These are phyloP conservation scores for Ceratocystis harringtonii DNA, from an alignment of 2,329 filamentous ascomycete species.

Conservation along the genomic window DNA sequence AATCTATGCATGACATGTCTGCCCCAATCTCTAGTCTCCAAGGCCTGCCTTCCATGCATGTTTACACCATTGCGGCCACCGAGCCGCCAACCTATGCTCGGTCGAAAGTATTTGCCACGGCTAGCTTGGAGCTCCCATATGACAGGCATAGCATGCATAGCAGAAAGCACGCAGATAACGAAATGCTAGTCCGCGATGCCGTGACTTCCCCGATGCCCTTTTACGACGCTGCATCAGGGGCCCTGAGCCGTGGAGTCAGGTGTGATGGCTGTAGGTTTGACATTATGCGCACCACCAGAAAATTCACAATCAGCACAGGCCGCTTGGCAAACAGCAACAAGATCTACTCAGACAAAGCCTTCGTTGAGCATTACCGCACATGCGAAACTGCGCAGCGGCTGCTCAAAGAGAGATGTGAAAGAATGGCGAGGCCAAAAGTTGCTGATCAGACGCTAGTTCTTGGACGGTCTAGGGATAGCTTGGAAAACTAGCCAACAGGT, in stretches of 20 bases:
- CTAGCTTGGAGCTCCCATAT: neutral
- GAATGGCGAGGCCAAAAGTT: neutral
- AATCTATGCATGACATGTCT: neutral
- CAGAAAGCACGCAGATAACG: neutral
- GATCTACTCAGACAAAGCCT: slow-evolving; percentile 1
- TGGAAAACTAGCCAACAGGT: too few species aligned
- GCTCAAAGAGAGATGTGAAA: neutral
- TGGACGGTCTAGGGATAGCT: too few species aligned
- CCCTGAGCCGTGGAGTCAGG: neutral
- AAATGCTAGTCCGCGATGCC: neutral
- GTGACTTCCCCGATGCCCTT: neutral
- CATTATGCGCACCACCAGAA: neutral
- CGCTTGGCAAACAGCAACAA: neutral
- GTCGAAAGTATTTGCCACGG: neutral
- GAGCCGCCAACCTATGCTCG: too few species aligned
- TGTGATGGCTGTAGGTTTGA: slow-evolving; percentile 5
- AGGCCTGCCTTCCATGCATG: neutral
- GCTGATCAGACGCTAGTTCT: too few species aligned
- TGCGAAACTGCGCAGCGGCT: neutral
- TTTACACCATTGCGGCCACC: neutral
- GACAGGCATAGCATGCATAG: too few species aligned
- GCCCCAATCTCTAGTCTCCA: neutral
- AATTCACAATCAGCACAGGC: neutral
- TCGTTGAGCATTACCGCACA: slow-evolving; percentile 2
- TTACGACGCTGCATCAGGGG: neutral